Evolutionary conservation across 1,139 yeast genomes (phyloP), one percentile per base, ranked within the genome.

Genomic region (Pneumocystis canis): DNA sequence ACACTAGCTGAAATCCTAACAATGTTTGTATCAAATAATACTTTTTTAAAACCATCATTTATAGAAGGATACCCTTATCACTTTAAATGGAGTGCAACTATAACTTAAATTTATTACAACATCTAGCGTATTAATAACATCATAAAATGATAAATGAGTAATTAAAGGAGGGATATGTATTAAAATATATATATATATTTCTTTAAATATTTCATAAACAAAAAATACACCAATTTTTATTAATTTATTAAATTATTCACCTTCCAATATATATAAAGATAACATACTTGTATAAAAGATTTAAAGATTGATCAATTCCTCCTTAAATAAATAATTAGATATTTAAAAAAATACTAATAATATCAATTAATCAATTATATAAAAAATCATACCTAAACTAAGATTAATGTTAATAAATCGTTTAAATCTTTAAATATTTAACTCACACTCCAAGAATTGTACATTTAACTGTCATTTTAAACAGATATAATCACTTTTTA

Each of bases 1-100:
- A 90, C 88, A 73, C 97, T 97, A 61, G 97, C 97, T 67, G 97
- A 96, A 73, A 90, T 87, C 66, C 90, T 83, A 67, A 90, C 87
- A 67, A 89, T 80, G 71, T 86, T 87, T 33, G 95, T 79, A 61
- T 83, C 86, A 62, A 80, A 75, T 69, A 90, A 79, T 33, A 96
- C 94, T 58, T 70, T 71, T 61, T 74, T 71, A 58, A 83, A 73
- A 53, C 79, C 78, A 61, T 75, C 72, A 66, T 83, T 80, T 63
- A 81, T 84, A 66, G 94, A 90, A 69, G 85, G 79, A 77, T 80
- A 85, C 65, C 88, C 85, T n/a, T 67, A 80, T 76, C 67, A 88
- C 87, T 59, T 79, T 77, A 65, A 90, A 82, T 72, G 84, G 82
- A 69, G 97, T 87, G 75, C 90, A 89, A 69, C 90, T 83, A 78